phyloP scores from a whole-genome alignment of 805 yeast genomes.

The Tetrapisispora nanseiensis region DNA sequence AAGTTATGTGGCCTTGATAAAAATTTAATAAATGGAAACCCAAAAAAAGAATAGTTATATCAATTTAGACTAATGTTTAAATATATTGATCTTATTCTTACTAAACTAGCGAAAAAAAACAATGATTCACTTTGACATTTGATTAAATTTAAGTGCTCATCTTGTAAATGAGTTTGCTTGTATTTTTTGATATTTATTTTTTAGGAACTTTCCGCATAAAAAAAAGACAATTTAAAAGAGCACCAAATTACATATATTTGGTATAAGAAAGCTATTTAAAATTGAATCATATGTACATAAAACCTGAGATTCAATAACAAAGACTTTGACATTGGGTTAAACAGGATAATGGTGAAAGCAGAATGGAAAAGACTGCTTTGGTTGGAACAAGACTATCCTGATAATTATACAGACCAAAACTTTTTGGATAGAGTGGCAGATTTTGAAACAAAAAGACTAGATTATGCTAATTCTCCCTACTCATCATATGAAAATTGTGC shows the following conservation, averaged over 20 bases:
- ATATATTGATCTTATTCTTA: too few species aligned
- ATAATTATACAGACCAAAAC: conserved; percentile 76
- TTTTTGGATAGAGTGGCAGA: conserved; percentile 39
- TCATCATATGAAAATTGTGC: conserved; percentile 4
- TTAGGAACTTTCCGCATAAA: neutral
- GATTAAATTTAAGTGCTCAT: too few species aligned
- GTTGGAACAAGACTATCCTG: conserved; percentile 79
- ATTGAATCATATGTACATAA: too few species aligned
- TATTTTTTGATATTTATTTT: neutral
- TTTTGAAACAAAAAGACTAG: conserved; percentile 8
- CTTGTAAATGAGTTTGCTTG: too few species aligned
- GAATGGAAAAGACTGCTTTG: conserved; percentile 84
- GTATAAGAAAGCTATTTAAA: too few species aligned
- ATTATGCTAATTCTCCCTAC: conserved; percentile 15
- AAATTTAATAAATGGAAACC: neutral
- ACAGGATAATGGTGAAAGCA: conserved; percentile 7
- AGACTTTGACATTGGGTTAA: neutral
- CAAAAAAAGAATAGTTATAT: neutral
- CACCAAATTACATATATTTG: neutral
- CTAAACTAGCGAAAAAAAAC: too few species aligned
- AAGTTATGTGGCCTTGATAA: conserved; percentile 3
- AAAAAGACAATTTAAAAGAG: neutral
- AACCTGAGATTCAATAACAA: too few species aligned
- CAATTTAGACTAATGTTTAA: too few species aligned
- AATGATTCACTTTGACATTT: too few species aligned